These are phyloP conservation scores for Stephanodiscus minutulus DNA, from an alignment of 108 stramenopile genomes.

Conservation along the genomic window DNA sequence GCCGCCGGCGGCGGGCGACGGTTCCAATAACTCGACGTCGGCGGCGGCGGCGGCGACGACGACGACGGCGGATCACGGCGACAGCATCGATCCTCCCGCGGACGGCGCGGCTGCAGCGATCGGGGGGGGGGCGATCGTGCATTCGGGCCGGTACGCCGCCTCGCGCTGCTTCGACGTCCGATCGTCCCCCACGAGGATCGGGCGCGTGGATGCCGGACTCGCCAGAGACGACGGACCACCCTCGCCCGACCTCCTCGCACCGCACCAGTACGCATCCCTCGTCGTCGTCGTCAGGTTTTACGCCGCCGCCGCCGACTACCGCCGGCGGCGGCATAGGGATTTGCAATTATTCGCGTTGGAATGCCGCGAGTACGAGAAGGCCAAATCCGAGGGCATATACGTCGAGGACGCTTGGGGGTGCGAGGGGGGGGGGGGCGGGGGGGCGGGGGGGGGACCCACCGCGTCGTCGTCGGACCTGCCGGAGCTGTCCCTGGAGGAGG, in stretches of 20 bases:
- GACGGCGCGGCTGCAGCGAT: neutral
- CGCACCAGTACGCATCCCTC: constrained; percentile 39
- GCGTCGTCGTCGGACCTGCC: constrained; percentile 5
- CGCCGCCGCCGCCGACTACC: neutral
- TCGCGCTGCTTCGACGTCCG: constrained; percentile 31
- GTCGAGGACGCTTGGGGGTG: constrained; percentile 40
- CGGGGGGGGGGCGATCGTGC: constrained; percentile 15
- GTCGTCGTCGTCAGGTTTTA: constrained; percentile 24
- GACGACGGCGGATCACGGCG: too few relatives aligned
- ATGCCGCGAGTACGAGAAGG: constrained; percentile 31
- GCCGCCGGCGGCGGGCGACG: neutral
- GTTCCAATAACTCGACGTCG: too few relatives aligned
- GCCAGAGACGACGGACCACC: neutral
- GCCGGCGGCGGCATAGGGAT: too few relatives aligned
- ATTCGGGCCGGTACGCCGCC: constrained; percentile 31
- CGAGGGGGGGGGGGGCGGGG: too few relatives aligned
- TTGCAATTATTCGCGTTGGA: too few relatives aligned
- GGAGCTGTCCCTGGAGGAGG: constrained; percentile 20
- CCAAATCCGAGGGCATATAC: constrained; percentile 23
- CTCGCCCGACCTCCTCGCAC: constrained; percentile 25
- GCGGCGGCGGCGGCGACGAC: neutral
- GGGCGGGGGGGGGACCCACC: neutral
- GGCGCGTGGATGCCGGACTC: constrained; percentile 24
- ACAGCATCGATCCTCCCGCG: too few relatives aligned
- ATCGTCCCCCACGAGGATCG: constrained; percentile 7